Evolutionary conservation across 1,284 basidiomycete genomes (phyloP), one percentile per base, ranked within the genome.

Genomic region (Mycosarcoma maydis): DNA sequence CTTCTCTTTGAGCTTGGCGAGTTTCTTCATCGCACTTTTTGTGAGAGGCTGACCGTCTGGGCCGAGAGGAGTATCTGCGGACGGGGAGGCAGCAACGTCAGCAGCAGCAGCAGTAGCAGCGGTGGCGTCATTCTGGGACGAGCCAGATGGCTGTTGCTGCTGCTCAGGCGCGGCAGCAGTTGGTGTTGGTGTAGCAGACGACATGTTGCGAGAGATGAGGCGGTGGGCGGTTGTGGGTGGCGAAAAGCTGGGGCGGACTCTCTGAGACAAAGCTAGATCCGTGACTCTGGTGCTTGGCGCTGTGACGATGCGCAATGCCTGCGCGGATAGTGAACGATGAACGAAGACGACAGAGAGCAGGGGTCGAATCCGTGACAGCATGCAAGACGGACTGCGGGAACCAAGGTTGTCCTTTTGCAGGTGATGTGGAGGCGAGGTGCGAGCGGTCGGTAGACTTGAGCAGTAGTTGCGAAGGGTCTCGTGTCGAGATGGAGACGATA

Each of bases 1-100:
- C 71, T 81, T 80, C 32, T 75, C 73, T 13, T 75, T 73, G 39
- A 69, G 64, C 50, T 78, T 78, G 38, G 75, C 75, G 19, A 69
- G 73, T 34, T 78, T 78, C 40, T 78, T 78, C 62, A 67, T 55
- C n/a, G 71, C 73, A 34, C 62, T 72, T 45, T 78, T 78, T 42
- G 74, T 58, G 67, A 72, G 52, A 13, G 67, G 61, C 52, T 71
- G 68, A 17, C 65, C 72, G 33, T 73, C 71, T 27, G 71, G 66
- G 26, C 71, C 71, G 42, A 70, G 61, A 24, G 66, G 61, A 8
- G 44, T 34, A 24, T 64, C 60, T 34, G 66, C 51, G 32, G 36
- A 19, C 16, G 53, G 9, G n/a, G 59, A 29, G 41, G 50, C 17
- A n/a, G 32, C 39, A 32, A 49, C 46, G n/a, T n/a, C n/a, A n/a